Evolutionary conservation across 139 green algal genomes (phyloP).

Genomic region (Haematococcus sp.): DNA sequence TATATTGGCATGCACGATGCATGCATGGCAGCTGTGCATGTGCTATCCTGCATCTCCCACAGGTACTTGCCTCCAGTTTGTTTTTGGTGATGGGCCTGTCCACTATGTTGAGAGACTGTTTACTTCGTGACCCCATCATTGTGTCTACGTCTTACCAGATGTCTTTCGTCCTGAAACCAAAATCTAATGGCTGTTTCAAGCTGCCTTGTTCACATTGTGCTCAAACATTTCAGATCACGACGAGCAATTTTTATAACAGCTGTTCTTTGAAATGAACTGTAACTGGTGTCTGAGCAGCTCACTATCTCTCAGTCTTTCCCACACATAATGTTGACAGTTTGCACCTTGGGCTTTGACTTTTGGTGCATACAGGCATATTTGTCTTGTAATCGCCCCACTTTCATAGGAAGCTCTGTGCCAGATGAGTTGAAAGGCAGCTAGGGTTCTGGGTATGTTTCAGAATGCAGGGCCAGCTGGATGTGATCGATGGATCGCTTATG

Average conservation of each 20-base stretch:
- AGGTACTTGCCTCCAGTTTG: conserved; percentile 56
- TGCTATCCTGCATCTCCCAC: too few relatives aligned
- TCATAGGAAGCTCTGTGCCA: too few relatives aligned
- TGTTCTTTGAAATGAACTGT: too few relatives aligned
- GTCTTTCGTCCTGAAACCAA: background rate
- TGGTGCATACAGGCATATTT: background rate
- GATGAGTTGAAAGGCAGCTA: background rate
- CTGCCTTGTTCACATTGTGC: conserved; percentile 1
- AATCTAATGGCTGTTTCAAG: too few relatives aligned
- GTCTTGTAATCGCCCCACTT: too few relatives aligned
- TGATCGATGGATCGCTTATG: conserved; percentile 18
- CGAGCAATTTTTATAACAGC: too few relatives aligned
- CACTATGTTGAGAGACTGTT: conserved; percentile 59
- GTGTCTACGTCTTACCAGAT: background rate
- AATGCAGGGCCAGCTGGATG: conserved; percentile 4
- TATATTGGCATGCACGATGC: background rate
- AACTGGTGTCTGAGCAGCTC: background rate
- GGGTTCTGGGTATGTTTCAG: too few relatives aligned
- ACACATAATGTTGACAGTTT: too few relatives aligned
- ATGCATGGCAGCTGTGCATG: background rate
- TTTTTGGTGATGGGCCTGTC: conserved; percentile 64
- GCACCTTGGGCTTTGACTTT: too few relatives aligned
- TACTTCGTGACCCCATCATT: background rate
- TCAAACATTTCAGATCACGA: conserved; percentile 2
- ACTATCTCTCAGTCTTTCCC: too few relatives aligned